Conservation (phyloP, 2,329 filamentous ascomycete genomes). For the Ceratocystis alfenasii region DNA sequence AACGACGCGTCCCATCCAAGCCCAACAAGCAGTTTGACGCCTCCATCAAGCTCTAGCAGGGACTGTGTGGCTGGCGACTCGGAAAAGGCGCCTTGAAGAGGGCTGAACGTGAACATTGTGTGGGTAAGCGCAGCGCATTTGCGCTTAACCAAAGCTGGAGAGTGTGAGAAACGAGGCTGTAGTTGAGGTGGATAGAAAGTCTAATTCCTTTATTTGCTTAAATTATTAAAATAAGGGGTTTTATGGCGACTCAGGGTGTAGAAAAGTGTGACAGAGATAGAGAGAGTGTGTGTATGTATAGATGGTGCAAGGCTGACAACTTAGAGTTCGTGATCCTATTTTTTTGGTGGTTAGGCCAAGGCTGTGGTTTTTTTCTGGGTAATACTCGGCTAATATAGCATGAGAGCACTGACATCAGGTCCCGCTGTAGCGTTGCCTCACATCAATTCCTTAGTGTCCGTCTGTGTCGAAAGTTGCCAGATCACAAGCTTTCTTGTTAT, state of each 20-base stretch:
- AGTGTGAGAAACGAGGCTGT: not conserved
- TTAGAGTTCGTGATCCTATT: not conserved
- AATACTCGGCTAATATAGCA: not conserved
- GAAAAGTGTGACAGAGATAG: too few species aligned
- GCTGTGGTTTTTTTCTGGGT: not conserved
- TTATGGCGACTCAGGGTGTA: too few species aligned
- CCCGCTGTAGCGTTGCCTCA: not conserved
- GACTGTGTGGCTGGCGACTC: slow-evolving; percentile 82
- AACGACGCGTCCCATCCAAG: slow-evolving; percentile 94
- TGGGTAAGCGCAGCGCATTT: slow-evolving; percentile 14
- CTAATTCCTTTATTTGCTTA: too few species aligned
- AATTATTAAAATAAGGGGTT: too few species aligned
- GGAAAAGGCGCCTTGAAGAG: slow-evolving; percentile 81
- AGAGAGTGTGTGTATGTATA: not conserved
- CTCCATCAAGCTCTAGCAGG: slow-evolving; percentile 90
- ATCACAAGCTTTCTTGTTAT: slow-evolving; percentile 14
- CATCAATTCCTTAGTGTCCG: not conserved
- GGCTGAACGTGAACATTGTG: slow-evolving; percentile 90
- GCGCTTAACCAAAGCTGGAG: not conserved
- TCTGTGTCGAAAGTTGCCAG: slow-evolving; percentile 16
- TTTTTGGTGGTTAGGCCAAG: slow-evolving; percentile 6
- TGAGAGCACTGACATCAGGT: not conserved
- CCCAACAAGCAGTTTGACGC: slow-evolving; percentile 88
- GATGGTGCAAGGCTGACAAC: not conserved
- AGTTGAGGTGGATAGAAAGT: not conserved